phyloP scores from a whole-genome alignment of 768 basidiomycete species.

The Coprinopsis strossmayeri region DNA sequence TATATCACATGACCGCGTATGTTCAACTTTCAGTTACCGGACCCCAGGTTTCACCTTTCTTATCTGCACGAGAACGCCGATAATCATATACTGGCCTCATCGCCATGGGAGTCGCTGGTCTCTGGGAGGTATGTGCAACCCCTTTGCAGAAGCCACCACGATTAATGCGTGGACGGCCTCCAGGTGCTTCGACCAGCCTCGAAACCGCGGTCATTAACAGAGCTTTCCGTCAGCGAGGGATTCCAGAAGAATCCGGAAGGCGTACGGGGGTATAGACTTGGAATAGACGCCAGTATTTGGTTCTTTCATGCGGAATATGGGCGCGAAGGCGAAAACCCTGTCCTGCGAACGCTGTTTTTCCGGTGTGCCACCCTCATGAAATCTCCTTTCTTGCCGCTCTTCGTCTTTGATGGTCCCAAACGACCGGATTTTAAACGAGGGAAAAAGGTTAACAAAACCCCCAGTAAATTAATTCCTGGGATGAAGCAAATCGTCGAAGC shows the following conservation, averaged over 20 bases:
- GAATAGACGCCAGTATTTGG: constrained; percentile 86
- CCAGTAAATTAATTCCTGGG: constrained; percentile 61
- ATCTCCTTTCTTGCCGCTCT: constrained; percentile 78
- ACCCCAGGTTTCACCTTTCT: too few relatives aligned
- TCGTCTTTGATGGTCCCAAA: constrained; percentile 88
- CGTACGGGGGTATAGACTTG: constrained; percentile 70
- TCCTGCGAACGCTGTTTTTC: constrained; percentile 77
- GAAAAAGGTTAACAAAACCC: constrained; percentile 57
- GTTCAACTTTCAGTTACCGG: background rate
- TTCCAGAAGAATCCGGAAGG: constrained; percentile 60
- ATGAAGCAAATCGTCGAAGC: constrained; percentile 77
- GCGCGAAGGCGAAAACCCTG: constrained; percentile 80
- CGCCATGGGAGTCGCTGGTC: constrained; percentile 45
- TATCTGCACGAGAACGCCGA: too few relatives aligned
- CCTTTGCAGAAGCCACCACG: too few relatives aligned
- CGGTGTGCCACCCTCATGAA: constrained; percentile 74
- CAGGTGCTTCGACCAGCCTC: constrained; percentile 71
- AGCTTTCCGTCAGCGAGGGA: constrained; percentile 69
- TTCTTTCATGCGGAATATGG: constrained; percentile 76
- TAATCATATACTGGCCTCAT: too few relatives aligned
- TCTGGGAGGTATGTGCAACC: constrained; percentile 46
- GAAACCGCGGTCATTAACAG: constrained; percentile 66
- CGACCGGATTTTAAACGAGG: constrained; percentile 78
- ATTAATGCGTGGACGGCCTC: too few relatives aligned
- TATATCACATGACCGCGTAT: background rate